phyloP scores from a whole-genome alignment of 148 eudicot genomes.

The Rhododendron mucronatum region DNA sequence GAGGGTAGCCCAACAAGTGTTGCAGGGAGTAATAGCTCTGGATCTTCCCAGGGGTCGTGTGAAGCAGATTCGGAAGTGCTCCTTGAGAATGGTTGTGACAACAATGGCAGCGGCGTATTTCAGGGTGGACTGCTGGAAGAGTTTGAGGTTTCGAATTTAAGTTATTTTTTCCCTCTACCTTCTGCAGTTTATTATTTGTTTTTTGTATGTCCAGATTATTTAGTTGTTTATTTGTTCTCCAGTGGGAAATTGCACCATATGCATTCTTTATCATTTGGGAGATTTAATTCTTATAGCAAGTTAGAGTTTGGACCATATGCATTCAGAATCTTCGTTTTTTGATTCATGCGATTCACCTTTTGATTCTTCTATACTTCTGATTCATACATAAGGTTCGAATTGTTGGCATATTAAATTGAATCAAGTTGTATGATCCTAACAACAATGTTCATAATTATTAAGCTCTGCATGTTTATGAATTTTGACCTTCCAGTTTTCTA shows the following conservation, averaged over 20 bases:
- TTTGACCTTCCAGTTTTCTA: not conserved
- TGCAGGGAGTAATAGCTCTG: constrained; percentile 29
- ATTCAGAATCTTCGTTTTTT: not conserved
- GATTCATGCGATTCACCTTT: not conserved
- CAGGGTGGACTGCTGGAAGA: constrained; percentile 26
- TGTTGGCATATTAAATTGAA: not conserved
- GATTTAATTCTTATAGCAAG: not conserved
- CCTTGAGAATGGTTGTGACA: constrained; percentile 14
- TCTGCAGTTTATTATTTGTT: not conserved
- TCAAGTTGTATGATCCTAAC: not conserved
- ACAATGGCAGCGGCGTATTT: constrained; percentile 16
- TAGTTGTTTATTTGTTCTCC: not conserved
- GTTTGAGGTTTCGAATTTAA: constrained; percentile 44
- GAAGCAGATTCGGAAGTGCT: constrained; percentile 28
- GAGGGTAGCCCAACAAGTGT: constrained; percentile 22
- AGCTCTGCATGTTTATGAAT: not conserved
- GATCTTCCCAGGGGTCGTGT: constrained; percentile 17
- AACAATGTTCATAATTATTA: too few species aligned
- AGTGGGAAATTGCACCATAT: not conserved
- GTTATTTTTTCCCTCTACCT: constrained; percentile 7
- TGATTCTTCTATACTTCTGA: not conserved
- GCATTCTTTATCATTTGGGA: not conserved
- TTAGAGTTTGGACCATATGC: not conserved
- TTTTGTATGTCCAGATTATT: not conserved
- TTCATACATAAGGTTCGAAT: too few species aligned